Conservation (phyloP, 306 rosid species). For the Amphicarpaea edgeworthii region DNA sequence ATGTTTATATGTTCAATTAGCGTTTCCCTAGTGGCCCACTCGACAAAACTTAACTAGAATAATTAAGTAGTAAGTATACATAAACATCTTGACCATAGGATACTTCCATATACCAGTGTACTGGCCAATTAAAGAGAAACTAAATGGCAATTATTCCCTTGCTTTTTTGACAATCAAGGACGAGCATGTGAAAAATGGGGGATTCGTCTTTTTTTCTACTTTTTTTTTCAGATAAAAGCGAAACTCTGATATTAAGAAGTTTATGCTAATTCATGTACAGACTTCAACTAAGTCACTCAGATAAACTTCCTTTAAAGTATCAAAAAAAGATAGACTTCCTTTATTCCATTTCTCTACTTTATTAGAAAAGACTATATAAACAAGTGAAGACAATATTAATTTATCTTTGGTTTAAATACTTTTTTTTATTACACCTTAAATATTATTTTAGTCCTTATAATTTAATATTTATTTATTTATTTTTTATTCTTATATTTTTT, state of each 20-base stretch:
- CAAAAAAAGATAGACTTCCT: too few relatives aligned
- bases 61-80: background rate
- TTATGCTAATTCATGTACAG: too few relatives aligned
- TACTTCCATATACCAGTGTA: background rate
- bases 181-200: constrained; percentile 11
- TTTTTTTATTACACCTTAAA: too few relatives aligned
- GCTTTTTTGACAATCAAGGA: constrained; percentile 13
- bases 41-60: background rate
- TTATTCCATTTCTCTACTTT: background rate
- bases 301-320: too few relatives aligned
- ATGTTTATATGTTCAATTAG: background rate
- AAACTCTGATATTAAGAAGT: too few relatives aligned
- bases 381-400: background rate
- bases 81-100: constrained; percentile 4
- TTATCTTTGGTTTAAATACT: too few relatives aligned
- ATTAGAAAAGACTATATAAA: background rate
- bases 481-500: too few relatives aligned
- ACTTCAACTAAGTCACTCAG: too few relatives aligned
- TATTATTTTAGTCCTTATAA: too few relatives aligned
- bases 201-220: constrained; percentile 15
- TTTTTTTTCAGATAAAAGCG: too few relatives aligned
- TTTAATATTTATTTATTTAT: too few relatives aligned
- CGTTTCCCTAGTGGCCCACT: constrained; percentile 6
- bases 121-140: constrained; percentile 26
- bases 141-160: constrained; percentile 3